Evolutionary conservation across 345 rosid genomes (phyloP).

Genomic region (Citrus trifoliata): DNA sequence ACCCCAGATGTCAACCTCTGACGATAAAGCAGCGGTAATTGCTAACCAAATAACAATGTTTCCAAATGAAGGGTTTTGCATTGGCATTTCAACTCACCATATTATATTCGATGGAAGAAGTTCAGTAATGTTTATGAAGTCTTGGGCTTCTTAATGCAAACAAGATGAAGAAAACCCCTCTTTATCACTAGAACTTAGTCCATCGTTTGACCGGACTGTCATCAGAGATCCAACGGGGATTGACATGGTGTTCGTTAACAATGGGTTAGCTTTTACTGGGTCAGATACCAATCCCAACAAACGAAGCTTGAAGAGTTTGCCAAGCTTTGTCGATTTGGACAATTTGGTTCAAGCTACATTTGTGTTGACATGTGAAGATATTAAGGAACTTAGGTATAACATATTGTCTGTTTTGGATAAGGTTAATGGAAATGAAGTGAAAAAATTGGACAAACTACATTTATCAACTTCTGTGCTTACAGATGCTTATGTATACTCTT

Average conservation of each 20-base stretch:
- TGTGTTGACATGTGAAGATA: constrained; percentile 13
- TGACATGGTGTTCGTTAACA: background rate
- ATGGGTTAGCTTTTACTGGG: background rate
- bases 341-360: constrained; percentile 12
- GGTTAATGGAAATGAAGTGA: background rate
- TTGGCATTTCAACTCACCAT: constrained; percentile 7
- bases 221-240: constrained; percentile 21
- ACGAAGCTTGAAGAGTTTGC: constrained; percentile 8
- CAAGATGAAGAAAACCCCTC: background rate
- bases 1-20: constrained; percentile 22
- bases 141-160: constrained; percentile 16
- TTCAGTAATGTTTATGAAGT: constrained; percentile 1
- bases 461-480: constrained; percentile 27
- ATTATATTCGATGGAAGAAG: constrained; percentile 12
- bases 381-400: constrained; percentile 17
- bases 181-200: constrained; percentile 8
- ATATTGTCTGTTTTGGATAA: background rate
- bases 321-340: background rate
- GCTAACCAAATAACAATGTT: constrained; percentile 12
- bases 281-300: background rate
- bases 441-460: background rate
- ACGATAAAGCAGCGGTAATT: constrained; percentile 4
- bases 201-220: constrained; percentile 19
- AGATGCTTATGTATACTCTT: constrained; percentile 12
- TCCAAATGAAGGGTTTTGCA: constrained; percentile 14